A percentile compares a stretch with the other conserved stretches of the same genome.
Evolutionary conservation across 2,329 filamentous ascomycete genomes (phyloP).

Genomic region (Zymoseptoria brevis): DNA sequence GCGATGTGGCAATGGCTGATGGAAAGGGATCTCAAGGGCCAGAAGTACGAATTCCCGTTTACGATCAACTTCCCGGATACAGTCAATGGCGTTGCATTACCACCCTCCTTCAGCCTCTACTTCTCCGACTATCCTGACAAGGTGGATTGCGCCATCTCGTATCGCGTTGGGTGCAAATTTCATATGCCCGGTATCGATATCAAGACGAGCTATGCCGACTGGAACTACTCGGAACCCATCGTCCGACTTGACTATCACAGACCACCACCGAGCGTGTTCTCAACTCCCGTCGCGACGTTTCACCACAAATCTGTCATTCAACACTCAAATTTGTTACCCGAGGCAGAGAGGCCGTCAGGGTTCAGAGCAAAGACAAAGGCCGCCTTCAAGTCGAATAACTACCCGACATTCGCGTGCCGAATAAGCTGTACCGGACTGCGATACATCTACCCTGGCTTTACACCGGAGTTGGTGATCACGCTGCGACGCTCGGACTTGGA

Average conservation of each 20-base stretch:
- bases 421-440: slow-evolving; percentile 11
- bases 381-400: slow-evolving; percentile 13
- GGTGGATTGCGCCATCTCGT: slow-evolving; percentile 10
- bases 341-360: slow-evolving; percentile 14
- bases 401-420: slow-evolving; percentile 16
- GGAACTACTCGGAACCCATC: not conserved
- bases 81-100: slow-evolving; percentile 1
- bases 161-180: slow-evolving; percentile 6
- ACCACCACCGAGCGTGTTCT: slow-evolving; percentile 1
- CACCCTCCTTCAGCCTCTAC: slow-evolving; percentile 8
- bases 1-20: not conserved
- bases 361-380: slow-evolving; percentile 20
- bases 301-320: slow-evolving; percentile 10
- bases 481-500: slow-evolving; percentile 9
- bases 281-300: slow-evolving; percentile 2
- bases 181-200: slow-evolving; percentile 16
- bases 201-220: slow-evolving; percentile 2
- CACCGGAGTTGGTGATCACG: slow-evolving; percentile 9
- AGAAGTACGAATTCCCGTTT: slow-evolving; percentile 9
- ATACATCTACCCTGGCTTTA: slow-evolving; percentile 11
- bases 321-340: slow-evolving; percentile 17
- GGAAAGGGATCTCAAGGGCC: not conserved
- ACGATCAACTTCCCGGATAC: slow-evolving; percentile 6
- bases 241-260: not conserved
- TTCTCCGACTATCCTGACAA: slow-evolving; percentile 14